Base-by-base conservation (phyloP, 768 basidiomycete genomes). In the Phanerodontia chrysosporium region DNA sequence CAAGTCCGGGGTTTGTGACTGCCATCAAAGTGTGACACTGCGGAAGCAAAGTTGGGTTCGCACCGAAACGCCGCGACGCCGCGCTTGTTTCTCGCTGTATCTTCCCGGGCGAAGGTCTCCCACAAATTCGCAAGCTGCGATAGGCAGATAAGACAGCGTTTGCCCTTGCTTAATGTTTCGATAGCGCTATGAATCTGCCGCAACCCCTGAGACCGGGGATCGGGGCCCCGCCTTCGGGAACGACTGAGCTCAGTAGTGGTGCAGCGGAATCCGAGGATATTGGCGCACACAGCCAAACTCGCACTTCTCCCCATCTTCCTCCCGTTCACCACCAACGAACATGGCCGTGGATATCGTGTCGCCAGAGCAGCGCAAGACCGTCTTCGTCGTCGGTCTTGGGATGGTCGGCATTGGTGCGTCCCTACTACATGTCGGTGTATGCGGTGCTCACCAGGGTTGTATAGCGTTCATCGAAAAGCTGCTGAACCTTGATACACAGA, bases 381-480 rank as follows among this genome's bases (percentile, higher is more conserved):
- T 77, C 49, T 70, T 73, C 49, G 71, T 74, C 64, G 83, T 80
- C 48, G 83, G 83, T 0, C 71, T 84, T 16, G 84, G 84, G 18
- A 84, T 85, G 84, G 82, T 85, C 49, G 84, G 83, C 24, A 83
- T 82, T 44, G 82, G 80, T 81, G 22, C 16, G n/a, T 13, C 35
- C 42, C 29, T 1, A 22, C 12, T 28, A 2, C 27, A 51, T 6
- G 5, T 28, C 27, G n/a, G n/a, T n/a, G n/a, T n/a, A n/a, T n/a
- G 24, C 57, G 39, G 22, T 14, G 12, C 56, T 55, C 8, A 36
- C 35, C 49, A 12, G 14, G n/a, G 13, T 32, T 32, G 13, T 42
- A 18, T 49, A 80, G 85, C 85, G 0, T 87, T 88, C 73, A 85
- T 88, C 64, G 86, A 88, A 67, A 88, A 87, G 64, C 72, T 89